These are phyloP conservation scores for Polymyxa betae DNA, from an alignment of 208 protist species.

Conservation along the genomic window DNA sequence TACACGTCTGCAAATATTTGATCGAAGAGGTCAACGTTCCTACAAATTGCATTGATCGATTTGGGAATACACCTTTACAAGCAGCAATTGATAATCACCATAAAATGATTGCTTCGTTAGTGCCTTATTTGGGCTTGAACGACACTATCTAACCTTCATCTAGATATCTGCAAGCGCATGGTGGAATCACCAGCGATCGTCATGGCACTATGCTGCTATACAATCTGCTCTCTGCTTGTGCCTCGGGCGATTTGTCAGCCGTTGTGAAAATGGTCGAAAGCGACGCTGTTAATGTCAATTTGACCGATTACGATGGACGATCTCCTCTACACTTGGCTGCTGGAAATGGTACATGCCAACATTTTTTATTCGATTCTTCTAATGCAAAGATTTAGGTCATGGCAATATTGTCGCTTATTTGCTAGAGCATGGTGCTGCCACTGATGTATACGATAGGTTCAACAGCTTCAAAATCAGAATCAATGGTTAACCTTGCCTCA, in stretches of 20 bases:
- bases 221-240: neutral
- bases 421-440: neutral
- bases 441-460: conserved; percentile 7
- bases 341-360: neutral
- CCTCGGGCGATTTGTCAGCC: neutral
- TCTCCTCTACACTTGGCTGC: conserved; percentile 7
- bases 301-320: conserved; percentile 41
- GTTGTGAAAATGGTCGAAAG: neutral
- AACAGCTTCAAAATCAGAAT: neutral
- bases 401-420: neutral
- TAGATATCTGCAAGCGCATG: neutral
- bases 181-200: neutral
- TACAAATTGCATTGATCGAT: neutral
- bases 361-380: neutral
- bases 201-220: conserved; percentile 11
- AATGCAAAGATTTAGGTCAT: neutral
- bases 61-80: neutral
- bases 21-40: neutral
- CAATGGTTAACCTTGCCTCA: neutral
- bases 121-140: no score
- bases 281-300: conserved; percentile 11
- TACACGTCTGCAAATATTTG: conserved; percentile 42
- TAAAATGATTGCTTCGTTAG: neutral
- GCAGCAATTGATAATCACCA: conserved; percentile 1
- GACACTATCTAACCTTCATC: neutral